Conservation (phyloP, 805 yeast species). For the Candida berthetii region DNA sequence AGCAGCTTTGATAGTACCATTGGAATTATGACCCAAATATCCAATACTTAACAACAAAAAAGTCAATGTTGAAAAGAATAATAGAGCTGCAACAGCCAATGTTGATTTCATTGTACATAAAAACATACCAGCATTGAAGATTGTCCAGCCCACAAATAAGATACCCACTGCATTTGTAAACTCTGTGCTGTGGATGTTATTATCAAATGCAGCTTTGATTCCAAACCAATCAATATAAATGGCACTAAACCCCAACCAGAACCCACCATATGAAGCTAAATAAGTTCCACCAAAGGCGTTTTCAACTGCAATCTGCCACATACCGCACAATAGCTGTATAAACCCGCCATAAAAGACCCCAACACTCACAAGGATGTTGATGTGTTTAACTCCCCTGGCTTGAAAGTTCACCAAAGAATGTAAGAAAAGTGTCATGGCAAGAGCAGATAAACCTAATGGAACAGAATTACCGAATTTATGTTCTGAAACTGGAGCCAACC, state of each 20-base stretch:
- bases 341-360: constrained; percentile 63
- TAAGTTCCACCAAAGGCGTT: constrained; percentile 59
- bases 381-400: constrained; percentile 50
- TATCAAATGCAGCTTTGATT: constrained; percentile 31
- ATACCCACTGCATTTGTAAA: constrained; percentile 43
- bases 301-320: constrained; percentile 62
- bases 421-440: constrained; percentile 60
- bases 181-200: constrained; percentile 27
- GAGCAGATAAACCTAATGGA: constrained; percentile 56
- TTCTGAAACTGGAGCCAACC: constrained; percentile 38
- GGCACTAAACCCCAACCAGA: constrained; percentile 65
- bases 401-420: constrained; percentile 46
- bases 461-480: constrained; percentile 58
- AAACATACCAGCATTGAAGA: constrained; percentile 42
- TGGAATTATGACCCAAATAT: constrained; percentile 31
- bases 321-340: constrained; percentile 55
- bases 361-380: constrained; percentile 52
- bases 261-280: constrained; percentile 39
- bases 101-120: constrained; percentile 43
- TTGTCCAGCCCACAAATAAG: constrained; percentile 46
- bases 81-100: constrained; percentile 39
- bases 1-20: constrained; percentile 39
- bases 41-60: constrained; percentile 41
- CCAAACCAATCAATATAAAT: constrained; percentile 46
- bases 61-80: constrained; percentile 39